Evolutionary conservation across 1,284 basidiomycete species (phyloP).

Genomic region (Ustilago shanxiensis): DNA sequence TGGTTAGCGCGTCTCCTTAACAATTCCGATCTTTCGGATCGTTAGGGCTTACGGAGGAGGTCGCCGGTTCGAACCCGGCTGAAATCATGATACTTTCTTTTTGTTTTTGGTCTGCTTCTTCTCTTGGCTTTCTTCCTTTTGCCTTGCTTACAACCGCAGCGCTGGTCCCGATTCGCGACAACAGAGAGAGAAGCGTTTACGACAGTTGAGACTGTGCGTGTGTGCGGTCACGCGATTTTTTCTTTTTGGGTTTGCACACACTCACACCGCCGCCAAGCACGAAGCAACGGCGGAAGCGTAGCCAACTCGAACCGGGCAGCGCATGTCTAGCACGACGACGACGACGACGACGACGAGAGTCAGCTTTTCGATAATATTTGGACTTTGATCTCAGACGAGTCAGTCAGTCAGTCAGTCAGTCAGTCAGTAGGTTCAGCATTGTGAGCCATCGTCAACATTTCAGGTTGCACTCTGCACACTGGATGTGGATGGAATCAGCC

Average conservation of each 20-base stretch:
- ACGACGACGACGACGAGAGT: background rate
- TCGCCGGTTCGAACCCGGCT: slow-evolving; percentile 60
- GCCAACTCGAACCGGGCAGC: too few relatives aligned
- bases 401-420: background rate
- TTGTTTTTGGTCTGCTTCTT: slow-evolving; percentile 8
- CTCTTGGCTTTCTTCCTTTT: slow-evolving; percentile 5
- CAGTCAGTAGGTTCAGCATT: too few relatives aligned
- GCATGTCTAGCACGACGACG: too few relatives aligned
- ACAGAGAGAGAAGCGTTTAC: background rate
- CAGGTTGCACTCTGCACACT: too few relatives aligned
- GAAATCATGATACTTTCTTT: slow-evolving; percentile 53
- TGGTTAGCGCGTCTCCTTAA: slow-evolving; percentile 60
- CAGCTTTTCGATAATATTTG: too few relatives aligned
- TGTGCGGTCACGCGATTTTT: background rate
- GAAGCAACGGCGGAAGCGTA: too few relatives aligned
- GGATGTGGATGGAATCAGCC: too few relatives aligned
- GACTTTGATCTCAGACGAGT: too few relatives aligned
- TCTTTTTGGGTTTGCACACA: too few relatives aligned
- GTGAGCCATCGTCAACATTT: too few relatives aligned
- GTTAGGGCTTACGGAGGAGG: slow-evolving; percentile 58
- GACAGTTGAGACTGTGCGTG: background rate
- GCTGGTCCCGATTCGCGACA: background rate
- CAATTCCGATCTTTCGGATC: slow-evolving; percentile 38
- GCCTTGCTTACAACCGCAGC: too few relatives aligned
- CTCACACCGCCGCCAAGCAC: too few relatives aligned